Evolutionary conservation across 768 basidiomycete species (phyloP).

Genomic region (Dioszegia aurantiaca): DNA sequence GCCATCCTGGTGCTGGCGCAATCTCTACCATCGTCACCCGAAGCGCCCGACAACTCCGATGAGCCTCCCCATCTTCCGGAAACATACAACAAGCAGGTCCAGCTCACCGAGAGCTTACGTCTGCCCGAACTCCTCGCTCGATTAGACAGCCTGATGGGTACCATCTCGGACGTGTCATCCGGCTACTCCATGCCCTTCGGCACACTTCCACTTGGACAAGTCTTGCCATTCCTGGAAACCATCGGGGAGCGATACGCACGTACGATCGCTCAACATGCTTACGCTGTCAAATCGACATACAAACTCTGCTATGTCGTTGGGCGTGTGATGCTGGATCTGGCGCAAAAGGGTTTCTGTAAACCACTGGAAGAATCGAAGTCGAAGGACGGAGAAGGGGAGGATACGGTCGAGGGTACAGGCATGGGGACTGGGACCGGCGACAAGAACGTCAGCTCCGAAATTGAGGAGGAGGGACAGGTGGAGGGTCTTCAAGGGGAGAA

Average conservation of each 20-base stretch:
- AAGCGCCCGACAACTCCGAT: slow-evolving; percentile 26
- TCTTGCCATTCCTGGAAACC: slow-evolving; percentile 69
- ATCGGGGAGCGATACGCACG: slow-evolving; percentile 63
- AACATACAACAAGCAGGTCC: background rate
- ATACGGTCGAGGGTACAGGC: slow-evolving; percentile 69
- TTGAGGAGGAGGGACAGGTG: slow-evolving; percentile 93
- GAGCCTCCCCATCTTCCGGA: slow-evolving; percentile 8
- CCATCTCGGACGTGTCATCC: slow-evolving; percentile 47
- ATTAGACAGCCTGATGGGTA: slow-evolving; percentile 54
- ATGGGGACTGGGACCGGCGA: slow-evolving; percentile 81
- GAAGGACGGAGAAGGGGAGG: slow-evolving; percentile 56
- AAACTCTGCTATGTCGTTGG: slow-evolving; percentile 78
- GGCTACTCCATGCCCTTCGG: slow-evolving; percentile 4
- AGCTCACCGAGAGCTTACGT: slow-evolving; percentile 10
- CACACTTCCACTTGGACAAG: slow-evolving; percentile 52
- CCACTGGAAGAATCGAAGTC: slow-evolving; percentile 63
- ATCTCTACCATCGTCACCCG: slow-evolving; percentile 36
- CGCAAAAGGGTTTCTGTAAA: slow-evolving; percentile 86
- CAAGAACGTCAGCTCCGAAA: slow-evolving; percentile 88
- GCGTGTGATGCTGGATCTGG: slow-evolving; percentile 68
- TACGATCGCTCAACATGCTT: slow-evolving; percentile 60
- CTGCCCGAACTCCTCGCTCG: slow-evolving; percentile 33
- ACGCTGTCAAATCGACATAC: slow-evolving; percentile 74
- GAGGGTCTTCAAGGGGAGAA: slow-evolving; percentile 75
- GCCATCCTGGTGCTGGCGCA: slow-evolving; percentile 67